Conservation (phyloP, 352 stramenopile species). For the Saprolegnia diclina region DNA sequence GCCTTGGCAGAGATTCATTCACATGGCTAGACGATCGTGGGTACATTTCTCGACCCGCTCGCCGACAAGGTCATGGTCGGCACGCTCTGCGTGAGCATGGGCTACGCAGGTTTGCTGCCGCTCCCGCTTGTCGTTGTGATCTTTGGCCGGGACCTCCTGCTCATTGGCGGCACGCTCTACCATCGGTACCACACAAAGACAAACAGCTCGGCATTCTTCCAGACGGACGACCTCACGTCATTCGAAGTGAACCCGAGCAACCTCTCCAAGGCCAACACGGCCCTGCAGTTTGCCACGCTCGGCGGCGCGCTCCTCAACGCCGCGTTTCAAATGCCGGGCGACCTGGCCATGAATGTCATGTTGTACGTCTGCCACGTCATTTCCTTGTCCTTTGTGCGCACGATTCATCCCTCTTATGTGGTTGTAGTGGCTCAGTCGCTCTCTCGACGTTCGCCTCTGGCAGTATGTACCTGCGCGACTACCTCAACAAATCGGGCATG, state of each 20-base stretch:
- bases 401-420: neutral
- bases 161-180: constrained; percentile 74
- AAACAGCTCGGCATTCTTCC: constrained; percentile 62
- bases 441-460: constrained; percentile 70
- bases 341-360: constrained; percentile 47
- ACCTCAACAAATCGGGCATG: too few relatives aligned
- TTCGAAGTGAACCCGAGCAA: constrained; percentile 69
- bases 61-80: constrained; percentile 77
- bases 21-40: constrained; percentile 51
- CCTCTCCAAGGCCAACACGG: constrained; percentile 78
- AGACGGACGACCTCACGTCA: constrained; percentile 54
- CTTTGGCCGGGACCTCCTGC: constrained; percentile 62
- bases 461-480: constrained; percentile 47
- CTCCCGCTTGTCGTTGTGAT: constrained; percentile 57
- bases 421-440: constrained; percentile 49
- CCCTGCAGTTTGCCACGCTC: constrained; percentile 67
- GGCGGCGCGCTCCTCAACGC: constrained; percentile 67
- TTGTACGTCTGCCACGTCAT: constrained; percentile 45
- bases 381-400: neutral
- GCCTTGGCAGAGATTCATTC: too few relatives aligned
- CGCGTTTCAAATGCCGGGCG: constrained; percentile 55
- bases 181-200: constrained; percentile 70
- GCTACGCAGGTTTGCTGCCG: constrained; percentile 59
- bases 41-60: constrained; percentile 76
- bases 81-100: constrained; percentile 68